phyloP scores from a whole-genome alignment of 768 basidiomycete species.

The Rhodosporidiobolus odoratus region DNA sequence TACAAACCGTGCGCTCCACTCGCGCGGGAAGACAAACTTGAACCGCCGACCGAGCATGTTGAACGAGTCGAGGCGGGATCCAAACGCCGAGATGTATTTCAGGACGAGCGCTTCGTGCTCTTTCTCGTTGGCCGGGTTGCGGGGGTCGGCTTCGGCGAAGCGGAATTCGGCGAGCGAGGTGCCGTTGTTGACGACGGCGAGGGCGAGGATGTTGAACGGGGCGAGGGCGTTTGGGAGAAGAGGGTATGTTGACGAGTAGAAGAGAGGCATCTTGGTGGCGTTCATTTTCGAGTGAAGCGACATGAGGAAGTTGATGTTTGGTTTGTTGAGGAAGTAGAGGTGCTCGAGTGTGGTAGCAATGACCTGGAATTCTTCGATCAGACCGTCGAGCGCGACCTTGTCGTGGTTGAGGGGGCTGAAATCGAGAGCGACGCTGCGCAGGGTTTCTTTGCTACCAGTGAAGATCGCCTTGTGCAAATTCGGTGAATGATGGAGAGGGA shows the following conservation, averaged over 20 bases:
- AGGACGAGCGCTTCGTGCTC: constrained; percentile 29
- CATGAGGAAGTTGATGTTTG: constrained; percentile 33
- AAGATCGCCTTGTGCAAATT: constrained; percentile 24
- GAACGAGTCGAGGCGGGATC: constrained; percentile 32
- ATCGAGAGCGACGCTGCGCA: constrained; percentile 23
- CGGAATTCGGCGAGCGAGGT: constrained; percentile 29
- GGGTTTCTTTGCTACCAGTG: constrained; percentile 17
- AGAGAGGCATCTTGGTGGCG: constrained; percentile 28
- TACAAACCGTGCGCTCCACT: constrained; percentile 22
- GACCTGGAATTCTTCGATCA: constrained; percentile 28
- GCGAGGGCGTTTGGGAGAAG: constrained; percentile 33
- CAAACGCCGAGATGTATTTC: constrained; percentile 28
- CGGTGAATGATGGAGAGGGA: constrained; percentile 10
- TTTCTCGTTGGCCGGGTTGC: background rate
- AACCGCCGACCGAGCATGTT: constrained; percentile 31
- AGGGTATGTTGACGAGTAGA: constrained; percentile 25
- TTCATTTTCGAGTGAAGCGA: constrained; percentile 32
- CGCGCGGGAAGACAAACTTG: constrained; percentile 29
- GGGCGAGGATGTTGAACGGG: constrained; percentile 34
- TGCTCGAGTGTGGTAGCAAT: constrained; percentile 24
- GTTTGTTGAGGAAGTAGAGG: constrained; percentile 31
- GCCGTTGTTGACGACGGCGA: constrained; percentile 32
- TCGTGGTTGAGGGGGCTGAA: background rate
- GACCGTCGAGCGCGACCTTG: constrained; percentile 20
- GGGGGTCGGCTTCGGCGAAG: constrained; percentile 19